Percentiles rank a stretch among this genome's conserved stretches.
phyloP scores from a whole-genome alignment of 805 yeast genomes.

The Starmerella geochares region DNA sequence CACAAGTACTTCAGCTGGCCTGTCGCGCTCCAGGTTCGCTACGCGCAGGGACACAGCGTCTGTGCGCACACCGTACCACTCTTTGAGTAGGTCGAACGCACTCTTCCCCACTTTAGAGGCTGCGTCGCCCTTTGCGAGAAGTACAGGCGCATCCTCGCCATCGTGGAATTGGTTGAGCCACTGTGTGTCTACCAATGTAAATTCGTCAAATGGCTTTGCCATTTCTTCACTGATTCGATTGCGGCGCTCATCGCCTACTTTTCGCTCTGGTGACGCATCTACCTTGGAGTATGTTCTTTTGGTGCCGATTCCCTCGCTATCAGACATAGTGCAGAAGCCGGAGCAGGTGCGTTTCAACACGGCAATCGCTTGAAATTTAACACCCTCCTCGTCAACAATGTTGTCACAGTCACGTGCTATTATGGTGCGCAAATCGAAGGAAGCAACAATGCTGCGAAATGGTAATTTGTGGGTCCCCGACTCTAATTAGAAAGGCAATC shows the following conservation, averaged over 20 bases:
- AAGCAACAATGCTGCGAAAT: too few species aligned
- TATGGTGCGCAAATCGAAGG: too few species aligned
- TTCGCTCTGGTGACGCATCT: not conserved
- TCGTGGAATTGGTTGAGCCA: slow-evolving; percentile 4
- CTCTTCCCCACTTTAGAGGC: slow-evolving; percentile 7
- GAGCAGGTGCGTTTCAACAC: not conserved
- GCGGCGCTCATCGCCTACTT: not conserved
- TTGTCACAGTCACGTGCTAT: too few species aligned
- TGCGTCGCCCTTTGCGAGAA: slow-evolving; percentile 14
- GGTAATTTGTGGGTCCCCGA: too few species aligned
- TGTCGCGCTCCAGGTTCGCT: slow-evolving; percentile 4
- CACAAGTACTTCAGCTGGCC: not conserved
- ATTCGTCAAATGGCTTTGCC: not conserved
- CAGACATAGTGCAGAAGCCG: not conserved
- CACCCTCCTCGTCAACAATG: not conserved
- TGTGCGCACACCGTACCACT: slow-evolving; percentile 16
- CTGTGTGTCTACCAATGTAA: slow-evolving; percentile 2
- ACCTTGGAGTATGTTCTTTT: slow-evolving; percentile 2
- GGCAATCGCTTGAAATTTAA: not conserved
- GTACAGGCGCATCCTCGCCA: slow-evolving; percentile 10
- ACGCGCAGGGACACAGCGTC: slow-evolving; percentile 10
- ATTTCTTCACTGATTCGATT: not conserved
- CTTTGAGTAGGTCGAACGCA: slow-evolving; percentile 6
- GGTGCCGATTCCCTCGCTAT: slow-evolving; percentile 1
- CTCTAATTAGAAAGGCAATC: too few species aligned